Conservation (phyloP, 2,329 filamentous ascomycete genomes). For the Curvularia sp. region DNA sequence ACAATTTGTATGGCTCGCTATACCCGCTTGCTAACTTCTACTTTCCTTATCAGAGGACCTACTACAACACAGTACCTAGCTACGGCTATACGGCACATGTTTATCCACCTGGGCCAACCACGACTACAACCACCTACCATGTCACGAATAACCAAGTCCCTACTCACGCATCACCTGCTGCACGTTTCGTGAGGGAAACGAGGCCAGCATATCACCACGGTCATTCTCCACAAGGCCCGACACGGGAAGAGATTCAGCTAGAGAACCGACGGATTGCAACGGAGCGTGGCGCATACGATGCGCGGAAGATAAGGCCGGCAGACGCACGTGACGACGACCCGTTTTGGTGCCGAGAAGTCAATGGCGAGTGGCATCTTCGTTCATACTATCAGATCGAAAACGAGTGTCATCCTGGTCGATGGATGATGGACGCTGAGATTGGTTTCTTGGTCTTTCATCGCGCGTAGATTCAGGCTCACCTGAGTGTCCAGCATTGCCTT, state of each 20-base stretch:
- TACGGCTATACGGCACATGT: slow-evolving; percentile 37
- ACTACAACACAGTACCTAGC: slow-evolving; percentile 35
- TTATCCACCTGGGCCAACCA: slow-evolving; percentile 33
- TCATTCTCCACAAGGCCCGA: slow-evolving; percentile 8
- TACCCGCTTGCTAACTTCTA: slow-evolving; percentile 49
- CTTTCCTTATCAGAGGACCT: slow-evolving; percentile 42
- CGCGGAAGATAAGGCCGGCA: slow-evolving; percentile 42
- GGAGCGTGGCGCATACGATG: slow-evolving; percentile 42
- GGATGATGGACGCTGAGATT: slow-evolving; percentile 45
- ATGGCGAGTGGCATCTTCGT: slow-evolving; percentile 48
- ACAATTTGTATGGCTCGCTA: slow-evolving; percentile 35
- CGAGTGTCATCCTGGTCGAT: slow-evolving; percentile 48
- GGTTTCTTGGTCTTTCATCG: slow-evolving; percentile 48
- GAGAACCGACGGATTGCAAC: slow-evolving; percentile 43
- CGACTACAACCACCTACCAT: slow-evolving; percentile 37
- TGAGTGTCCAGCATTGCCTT: neutral
- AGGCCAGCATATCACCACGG: slow-evolving; percentile 24
- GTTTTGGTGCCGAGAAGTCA: slow-evolving; percentile 50
- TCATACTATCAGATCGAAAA: slow-evolving; percentile 50
- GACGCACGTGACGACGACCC: slow-evolving; percentile 44
- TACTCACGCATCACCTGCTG: slow-evolving; percentile 4
- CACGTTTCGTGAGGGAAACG: slow-evolving; percentile 20
- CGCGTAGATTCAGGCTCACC: slow-evolving; percentile 17
- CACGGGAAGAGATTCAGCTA: slow-evolving; percentile 40
- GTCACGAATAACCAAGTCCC: slow-evolving; percentile 34